phyloP scores from a whole-genome alignment of 495 filamentous ascomycete genomes.

The Penicillium robsamsonii region DNA sequence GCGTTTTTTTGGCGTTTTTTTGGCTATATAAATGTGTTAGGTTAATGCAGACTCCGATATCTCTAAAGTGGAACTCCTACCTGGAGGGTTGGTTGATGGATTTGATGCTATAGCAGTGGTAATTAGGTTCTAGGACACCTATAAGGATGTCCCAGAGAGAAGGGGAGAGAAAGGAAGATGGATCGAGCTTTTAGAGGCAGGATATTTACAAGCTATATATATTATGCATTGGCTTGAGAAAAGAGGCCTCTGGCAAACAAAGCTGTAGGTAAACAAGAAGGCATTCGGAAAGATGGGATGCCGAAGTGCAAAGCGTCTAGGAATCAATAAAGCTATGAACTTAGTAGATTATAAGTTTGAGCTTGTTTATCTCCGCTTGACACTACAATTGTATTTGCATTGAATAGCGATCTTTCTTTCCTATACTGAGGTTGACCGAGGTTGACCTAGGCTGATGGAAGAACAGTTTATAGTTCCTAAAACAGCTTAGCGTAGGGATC shows the following conservation, averaged over 20 bases:
- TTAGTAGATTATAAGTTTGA: not conserved
- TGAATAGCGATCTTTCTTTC: not conserved
- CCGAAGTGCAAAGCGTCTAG: not conserved
- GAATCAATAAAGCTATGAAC: not conserved
- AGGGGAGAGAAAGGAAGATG: not conserved
- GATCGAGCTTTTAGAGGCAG: not conserved
- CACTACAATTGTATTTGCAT: not conserved
- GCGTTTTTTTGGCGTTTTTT: no score
- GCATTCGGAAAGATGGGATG: not conserved
- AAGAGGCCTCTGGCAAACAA: not conserved
- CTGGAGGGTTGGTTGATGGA: not conserved
- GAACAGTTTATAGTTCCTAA: conserved; percentile 3
- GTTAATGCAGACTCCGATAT: not conserved
- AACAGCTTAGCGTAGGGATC: not conserved
- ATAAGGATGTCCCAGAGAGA: not conserved
- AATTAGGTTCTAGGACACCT: not conserved
- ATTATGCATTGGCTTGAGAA: not conserved
- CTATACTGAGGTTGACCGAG: not conserved
- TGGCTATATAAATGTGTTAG: not conserved
- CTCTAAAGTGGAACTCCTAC: not conserved
- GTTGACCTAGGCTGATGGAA: not conserved
- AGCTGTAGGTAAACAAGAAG: not conserved
- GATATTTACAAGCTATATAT: not conserved
- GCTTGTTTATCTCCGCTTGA: not conserved
- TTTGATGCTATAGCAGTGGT: not conserved